A percentile compares a stretch with the other conserved stretches of the same genome.
phyloP scores from a whole-genome alignment of 1,284 basidiomycete genomes.

The Melampsora occidentalis region DNA sequence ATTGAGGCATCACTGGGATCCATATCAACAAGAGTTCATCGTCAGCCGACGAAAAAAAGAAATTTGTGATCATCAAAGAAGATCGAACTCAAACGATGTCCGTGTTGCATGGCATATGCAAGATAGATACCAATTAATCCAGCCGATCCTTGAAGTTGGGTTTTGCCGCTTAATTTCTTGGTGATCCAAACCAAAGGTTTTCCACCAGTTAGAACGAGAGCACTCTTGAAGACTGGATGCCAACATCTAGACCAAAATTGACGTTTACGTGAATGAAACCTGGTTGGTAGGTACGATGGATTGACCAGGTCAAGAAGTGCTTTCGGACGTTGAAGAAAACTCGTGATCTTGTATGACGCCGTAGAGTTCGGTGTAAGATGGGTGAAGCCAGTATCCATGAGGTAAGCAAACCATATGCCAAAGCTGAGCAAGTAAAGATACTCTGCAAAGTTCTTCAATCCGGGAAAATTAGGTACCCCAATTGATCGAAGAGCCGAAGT shows the following conservation, averaged over 20 bases:
- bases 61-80: background rate
- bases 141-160: too few relatives aligned
- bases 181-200: constrained; percentile 11
- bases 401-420: background rate
- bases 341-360: background rate
- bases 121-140: background rate
- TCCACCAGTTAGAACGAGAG: background rate
- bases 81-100: background rate
- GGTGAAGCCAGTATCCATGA: constrained; percentile 2
- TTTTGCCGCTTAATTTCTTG: background rate
- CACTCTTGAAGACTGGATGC: background rate
- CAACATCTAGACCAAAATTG: background rate
- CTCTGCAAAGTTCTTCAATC: constrained; percentile 3
- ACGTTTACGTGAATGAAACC: background rate
- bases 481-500: background rate
- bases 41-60: background rate
- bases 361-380: background rate
- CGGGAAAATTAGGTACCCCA: constrained; percentile 11
- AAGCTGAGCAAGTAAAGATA: background rate
- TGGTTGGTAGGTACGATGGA: background rate
- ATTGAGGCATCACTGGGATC: background rate
- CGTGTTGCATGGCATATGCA: background rate
- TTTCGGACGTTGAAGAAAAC: background rate
- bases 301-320: background rate
- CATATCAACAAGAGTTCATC: background rate